These are phyloP conservation scores for Naganishia sp. DNA, from an alignment of 1,284 basidiomycete species.

Conservation along the genomic window DNA sequence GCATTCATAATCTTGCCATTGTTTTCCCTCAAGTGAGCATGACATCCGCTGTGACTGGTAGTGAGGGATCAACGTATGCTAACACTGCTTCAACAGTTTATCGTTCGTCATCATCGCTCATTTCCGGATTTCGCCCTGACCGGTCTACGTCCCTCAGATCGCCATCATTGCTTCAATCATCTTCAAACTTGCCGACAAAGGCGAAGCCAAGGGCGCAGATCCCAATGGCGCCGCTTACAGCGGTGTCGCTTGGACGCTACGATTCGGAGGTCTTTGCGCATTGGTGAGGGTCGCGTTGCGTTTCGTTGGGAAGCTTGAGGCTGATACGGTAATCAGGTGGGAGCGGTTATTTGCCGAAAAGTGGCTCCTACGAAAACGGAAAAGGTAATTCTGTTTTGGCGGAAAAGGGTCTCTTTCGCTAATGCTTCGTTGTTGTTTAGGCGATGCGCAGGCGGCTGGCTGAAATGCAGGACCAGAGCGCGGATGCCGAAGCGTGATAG, in stretches of 20 bases:
- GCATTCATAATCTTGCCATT: slow-evolving; percentile 92
- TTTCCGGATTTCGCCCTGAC: not conserved
- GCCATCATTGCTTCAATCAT: slow-evolving; percentile 85
- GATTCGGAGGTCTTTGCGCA: slow-evolving; percentile 85
- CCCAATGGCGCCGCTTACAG: slow-evolving; percentile 63
- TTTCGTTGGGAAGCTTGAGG: slow-evolving; percentile 23
- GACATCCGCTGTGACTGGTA: slow-evolving; percentile 44
- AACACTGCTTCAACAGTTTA: slow-evolving; percentile 2
- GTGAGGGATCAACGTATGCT: slow-evolving; percentile 50
- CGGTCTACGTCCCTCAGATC: slow-evolving; percentile 59
- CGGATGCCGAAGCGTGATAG: slow-evolving; percentile 14
- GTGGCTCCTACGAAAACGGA: slow-evolving; percentile 85
- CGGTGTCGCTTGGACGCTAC: slow-evolving; percentile 88
- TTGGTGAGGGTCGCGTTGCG: slow-evolving; percentile 56
- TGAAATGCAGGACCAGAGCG: slow-evolving; percentile 66
- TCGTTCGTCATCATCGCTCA: slow-evolving; percentile 35
- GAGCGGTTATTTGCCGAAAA: slow-evolving; percentile 71
- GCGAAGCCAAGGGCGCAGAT: slow-evolving; percentile 44
- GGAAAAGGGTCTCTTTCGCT: not conserved
- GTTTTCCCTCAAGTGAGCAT: slow-evolving; percentile 86
- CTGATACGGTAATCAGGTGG: slow-evolving; percentile 52
- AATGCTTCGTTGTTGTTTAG: slow-evolving; percentile 12
- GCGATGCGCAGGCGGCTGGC: slow-evolving; percentile 78
- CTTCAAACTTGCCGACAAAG: slow-evolving; percentile 72
- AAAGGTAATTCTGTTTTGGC: slow-evolving; percentile 54